Conservation (phyloP, 306 rosid genomes). For the Prunus mume region DNA sequence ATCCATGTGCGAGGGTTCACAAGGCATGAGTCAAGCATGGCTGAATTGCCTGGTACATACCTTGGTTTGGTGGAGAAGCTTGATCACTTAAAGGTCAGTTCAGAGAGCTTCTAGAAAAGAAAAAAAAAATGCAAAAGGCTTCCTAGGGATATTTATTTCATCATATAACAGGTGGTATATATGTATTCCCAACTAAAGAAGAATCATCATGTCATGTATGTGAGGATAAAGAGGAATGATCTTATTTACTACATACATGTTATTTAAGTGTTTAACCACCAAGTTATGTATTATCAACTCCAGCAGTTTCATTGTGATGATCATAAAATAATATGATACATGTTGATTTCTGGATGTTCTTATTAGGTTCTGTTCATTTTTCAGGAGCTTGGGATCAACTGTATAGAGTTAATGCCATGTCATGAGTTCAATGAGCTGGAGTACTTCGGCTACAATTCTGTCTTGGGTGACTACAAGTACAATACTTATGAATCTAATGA, state of each 20-base stretch:
- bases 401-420: slow-evolving; percentile 95
- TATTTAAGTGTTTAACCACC: not conserved
- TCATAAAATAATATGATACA: not conserved
- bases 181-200: not conserved
- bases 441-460: slow-evolving; percentile 75
- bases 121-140: not conserved
- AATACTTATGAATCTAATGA: not conserved
- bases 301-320: not conserved
- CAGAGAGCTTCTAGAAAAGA: not conserved
- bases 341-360: slow-evolving; percentile 21
- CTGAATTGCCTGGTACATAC: slow-evolving; percentile 85
- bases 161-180: slow-evolving; percentile 7
- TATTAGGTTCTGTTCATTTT: slow-evolving; percentile 35
- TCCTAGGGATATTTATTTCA: slow-evolving; percentile 9
- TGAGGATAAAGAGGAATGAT: not conserved
- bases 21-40: slow-evolving; percentile 74
- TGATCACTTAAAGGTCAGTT: slow-evolving; percentile 77
- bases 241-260: too few species aligned
- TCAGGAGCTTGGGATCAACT: slow-evolving; percentile 94
- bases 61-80: slow-evolving; percentile 92
- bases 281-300: not conserved
- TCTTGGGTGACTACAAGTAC: slow-evolving; percentile 74
- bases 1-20: slow-evolving; percentile 96
- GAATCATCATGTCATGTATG: not conserved
- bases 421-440: slow-evolving; percentile 97